Conservation (phyloP, 352 stramenopile genomes). For the Aphanomyces astaci region DNA sequence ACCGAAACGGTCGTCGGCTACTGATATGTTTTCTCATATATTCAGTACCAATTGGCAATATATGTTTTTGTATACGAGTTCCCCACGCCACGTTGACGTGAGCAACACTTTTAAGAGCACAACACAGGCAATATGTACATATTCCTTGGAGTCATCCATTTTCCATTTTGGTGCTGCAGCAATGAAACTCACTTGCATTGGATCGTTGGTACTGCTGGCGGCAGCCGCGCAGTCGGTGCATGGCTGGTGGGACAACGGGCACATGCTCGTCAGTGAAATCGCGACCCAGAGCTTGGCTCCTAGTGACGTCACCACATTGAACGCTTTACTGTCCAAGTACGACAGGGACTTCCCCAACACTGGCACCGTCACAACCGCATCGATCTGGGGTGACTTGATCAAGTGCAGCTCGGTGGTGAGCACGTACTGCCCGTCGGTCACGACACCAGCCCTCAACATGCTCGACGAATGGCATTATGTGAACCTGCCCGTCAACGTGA, state of each 20-base stretch:
- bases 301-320: conserved; percentile 40
- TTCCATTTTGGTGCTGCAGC: background rate
- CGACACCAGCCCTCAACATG: conserved; percentile 37
- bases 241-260: conserved; percentile 57
- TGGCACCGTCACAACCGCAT: conserved; percentile 34
- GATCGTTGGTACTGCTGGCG: background rate
- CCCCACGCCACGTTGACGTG: too few relatives aligned
- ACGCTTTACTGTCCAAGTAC: conserved; percentile 39
- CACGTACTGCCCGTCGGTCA: conserved; percentile 30
- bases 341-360: conserved; percentile 55
- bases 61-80: too few relatives aligned
- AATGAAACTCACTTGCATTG: conserved; percentile 2
- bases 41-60: too few relatives aligned
- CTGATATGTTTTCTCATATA: background rate
- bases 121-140: background rate
- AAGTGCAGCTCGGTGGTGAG: conserved; percentile 42
- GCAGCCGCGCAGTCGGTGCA: background rate
- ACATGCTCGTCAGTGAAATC: conserved; percentile 52
- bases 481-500: conserved; percentile 48
- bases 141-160: background rate
- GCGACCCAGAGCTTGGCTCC: conserved; percentile 41
- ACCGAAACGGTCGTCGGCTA: background rate
- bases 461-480: conserved; percentile 68
- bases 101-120: too few relatives aligned
- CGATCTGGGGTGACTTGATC: conserved; percentile 51